phyloP scores from a whole-genome alignment of 1,139 yeast genomes.

The Yamadazyma siamensis region DNA sequence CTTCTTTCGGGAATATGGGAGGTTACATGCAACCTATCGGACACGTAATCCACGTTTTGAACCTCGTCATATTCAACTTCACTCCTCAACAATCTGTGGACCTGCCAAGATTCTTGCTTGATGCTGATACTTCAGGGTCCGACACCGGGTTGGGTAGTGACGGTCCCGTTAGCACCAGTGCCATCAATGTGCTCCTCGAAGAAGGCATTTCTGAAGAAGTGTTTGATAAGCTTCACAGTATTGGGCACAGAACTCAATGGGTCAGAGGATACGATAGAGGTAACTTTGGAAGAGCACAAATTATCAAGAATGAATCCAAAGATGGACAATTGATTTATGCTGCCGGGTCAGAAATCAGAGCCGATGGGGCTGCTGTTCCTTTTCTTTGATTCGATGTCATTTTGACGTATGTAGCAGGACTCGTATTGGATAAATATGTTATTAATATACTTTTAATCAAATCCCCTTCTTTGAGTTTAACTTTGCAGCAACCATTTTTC shows the following conservation, averaged over 20 bases:
- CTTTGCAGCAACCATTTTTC: too few relatives aligned
- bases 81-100: constrained; percentile 76
- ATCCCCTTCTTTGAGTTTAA: too few relatives aligned
- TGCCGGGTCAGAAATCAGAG: constrained; percentile 77
- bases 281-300: constrained; percentile 71
- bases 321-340: constrained; percentile 48
- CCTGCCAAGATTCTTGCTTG: constrained; percentile 68
- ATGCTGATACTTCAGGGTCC: constrained; percentile 41
- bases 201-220: constrained; percentile 53
- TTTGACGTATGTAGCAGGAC: neutral
- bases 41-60: constrained; percentile 73
- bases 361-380: constrained; percentile 78
- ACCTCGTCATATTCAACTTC: constrained; percentile 59
- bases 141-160: constrained; percentile 58
- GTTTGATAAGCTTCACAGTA: constrained; percentile 35
- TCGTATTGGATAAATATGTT: too few relatives aligned
- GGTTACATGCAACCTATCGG: constrained; percentile 89
- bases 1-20: constrained; percentile 83
- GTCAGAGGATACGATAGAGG: constrained; percentile 46
- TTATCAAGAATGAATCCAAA: constrained; percentile 48
- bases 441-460: too few relatives aligned
- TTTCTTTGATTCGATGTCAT: constrained; percentile 12
- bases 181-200: constrained; percentile 62
- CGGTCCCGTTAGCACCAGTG: constrained; percentile 62
- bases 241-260: constrained; percentile 58